Evolutionary conservation across 345 rosid species (phyloP).

Genomic region (Toxicodendron radicans): DNA sequence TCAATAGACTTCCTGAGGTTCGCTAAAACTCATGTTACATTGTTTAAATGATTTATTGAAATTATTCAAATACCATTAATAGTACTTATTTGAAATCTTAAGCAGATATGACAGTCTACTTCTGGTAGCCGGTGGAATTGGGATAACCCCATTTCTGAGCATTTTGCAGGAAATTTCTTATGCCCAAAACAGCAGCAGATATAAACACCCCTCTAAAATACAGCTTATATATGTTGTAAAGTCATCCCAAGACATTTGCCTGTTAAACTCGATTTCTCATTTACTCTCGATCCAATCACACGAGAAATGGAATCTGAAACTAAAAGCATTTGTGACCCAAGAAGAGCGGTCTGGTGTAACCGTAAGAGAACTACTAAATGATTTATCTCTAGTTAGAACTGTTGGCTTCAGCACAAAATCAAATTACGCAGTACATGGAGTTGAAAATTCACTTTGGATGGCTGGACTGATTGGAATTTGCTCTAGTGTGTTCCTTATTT

Average conservation of each 20-base stretch:
- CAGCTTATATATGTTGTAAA: slow-evolving; percentile 60
- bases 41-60: too few species aligned
- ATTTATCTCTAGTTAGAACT: slow-evolving; percentile 40
- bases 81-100: background rate
- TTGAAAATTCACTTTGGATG: slow-evolving; percentile 37
- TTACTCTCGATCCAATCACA: slow-evolving; percentile 42
- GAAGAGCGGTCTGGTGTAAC: slow-evolving; percentile 42
- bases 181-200: slow-evolving; percentile 30
- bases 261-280: slow-evolving; percentile 55
- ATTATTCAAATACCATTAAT: background rate
- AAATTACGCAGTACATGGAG: slow-evolving; percentile 49
- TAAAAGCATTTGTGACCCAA: slow-evolving; percentile 65
- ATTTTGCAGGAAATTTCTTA: slow-evolving; percentile 63
- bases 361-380: slow-evolving; percentile 42
- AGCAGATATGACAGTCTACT: slow-evolving; percentile 76
- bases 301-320: slow-evolving; percentile 41
- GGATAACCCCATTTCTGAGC: slow-evolving; percentile 83
- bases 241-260: slow-evolving; percentile 54
- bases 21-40: background rate
- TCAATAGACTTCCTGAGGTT: slow-evolving; percentile 66
- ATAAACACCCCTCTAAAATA: slow-evolving; percentile 41
- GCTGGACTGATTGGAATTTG: slow-evolving; percentile 50
- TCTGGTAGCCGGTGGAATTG: slow-evolving; percentile 78
- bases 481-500: slow-evolving; percentile 42
- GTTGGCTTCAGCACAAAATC: slow-evolving; percentile 45